Evolutionary conservation across 2,329 filamentous ascomycete species (phyloP).

Genomic region (Neurospora sp.): DNA sequence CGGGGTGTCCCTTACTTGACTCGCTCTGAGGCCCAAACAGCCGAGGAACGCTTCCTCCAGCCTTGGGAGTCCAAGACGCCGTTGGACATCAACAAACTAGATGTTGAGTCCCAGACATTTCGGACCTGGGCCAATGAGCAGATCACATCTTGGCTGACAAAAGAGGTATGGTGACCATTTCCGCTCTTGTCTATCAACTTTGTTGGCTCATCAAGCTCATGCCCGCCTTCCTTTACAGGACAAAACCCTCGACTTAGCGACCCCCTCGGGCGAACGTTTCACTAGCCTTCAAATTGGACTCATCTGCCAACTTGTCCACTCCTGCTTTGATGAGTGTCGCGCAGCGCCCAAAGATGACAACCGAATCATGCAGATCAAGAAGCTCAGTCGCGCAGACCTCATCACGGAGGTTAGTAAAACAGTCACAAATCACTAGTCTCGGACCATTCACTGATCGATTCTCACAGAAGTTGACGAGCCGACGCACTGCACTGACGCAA

Average conservation of each 20-base stretch:
- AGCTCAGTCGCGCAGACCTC: not conserved
- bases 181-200: not conserved
- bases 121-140: not conserved
- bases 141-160: not conserved
- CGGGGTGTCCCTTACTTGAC: not conserved
- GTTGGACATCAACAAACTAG: not conserved
- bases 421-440: not conserved
- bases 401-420: not conserved
- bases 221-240: not conserved
- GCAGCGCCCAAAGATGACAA: not conserved
- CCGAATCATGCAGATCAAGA: not conserved
- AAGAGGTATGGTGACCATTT: not conserved
- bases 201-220: not conserved
- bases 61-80: not conserved
- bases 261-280: not conserved
- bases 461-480: not conserved
- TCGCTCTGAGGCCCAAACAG: not conserved
- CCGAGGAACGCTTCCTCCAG: not conserved
- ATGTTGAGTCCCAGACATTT: not conserved
- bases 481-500: not conserved
- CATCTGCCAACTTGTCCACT: not conserved
- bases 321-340: not conserved
- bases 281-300: not conserved
- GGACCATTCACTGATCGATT: not conserved
- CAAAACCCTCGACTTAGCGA: not conserved